Base-by-base conservation (phyloP, 805 yeast species). In the Metschnikowia lachancei region DNA sequence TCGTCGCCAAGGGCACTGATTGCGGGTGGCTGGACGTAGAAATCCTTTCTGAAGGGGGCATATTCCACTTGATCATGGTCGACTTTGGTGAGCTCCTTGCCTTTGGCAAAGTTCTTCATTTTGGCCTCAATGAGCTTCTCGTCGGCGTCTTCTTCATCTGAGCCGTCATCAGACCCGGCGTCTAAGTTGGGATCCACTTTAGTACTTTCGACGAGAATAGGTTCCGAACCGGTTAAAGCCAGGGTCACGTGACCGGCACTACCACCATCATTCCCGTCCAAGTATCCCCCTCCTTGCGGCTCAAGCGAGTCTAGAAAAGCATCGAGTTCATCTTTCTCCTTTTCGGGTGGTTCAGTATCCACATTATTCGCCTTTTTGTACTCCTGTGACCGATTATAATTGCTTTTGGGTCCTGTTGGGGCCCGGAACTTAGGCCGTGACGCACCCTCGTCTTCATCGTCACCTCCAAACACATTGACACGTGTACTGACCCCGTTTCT, bases 11-110 rank as follows among this genome's bases (percentile, higher is more conserved):
- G 60, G 0, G 61, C 53, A 8, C 65, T 62, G 4, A 84, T 55
- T 33, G 83, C 84, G 3, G 68, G 74, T 1, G 85, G 78, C 52
- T 82, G 88, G 1, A 65, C 63, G 59, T 86, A 88, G 56, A 90
- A 85, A 9, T 65, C 53, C 60, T 82, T 87, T 14, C 77, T 61
- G 54, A 89, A 82, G 0, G 81, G 76, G 26, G 69, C 76, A 50
- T 83, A 74, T 2, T 67, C 64, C 11, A 75, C 63, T 39, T 61
- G 57, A 34, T 72, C 58, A 52, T 78, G 77, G 49, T 77, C 76
- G 37, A 81, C 70, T 8, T 63, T 55, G 14, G 80, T 70, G 33
- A 83, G 65, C 29, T 72, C 74, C 54, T 84, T 78, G 43, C 76
- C 77, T 54, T 76, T 70, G 41, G 69, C 76, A 30, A 73, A 63